A percentile compares a stretch with the other conserved stretches of the same genome.
These are phyloP conservation scores for Castanea mollissima DNA, from an alignment of 306 rosid genomes.

Conservation along the genomic window DNA sequence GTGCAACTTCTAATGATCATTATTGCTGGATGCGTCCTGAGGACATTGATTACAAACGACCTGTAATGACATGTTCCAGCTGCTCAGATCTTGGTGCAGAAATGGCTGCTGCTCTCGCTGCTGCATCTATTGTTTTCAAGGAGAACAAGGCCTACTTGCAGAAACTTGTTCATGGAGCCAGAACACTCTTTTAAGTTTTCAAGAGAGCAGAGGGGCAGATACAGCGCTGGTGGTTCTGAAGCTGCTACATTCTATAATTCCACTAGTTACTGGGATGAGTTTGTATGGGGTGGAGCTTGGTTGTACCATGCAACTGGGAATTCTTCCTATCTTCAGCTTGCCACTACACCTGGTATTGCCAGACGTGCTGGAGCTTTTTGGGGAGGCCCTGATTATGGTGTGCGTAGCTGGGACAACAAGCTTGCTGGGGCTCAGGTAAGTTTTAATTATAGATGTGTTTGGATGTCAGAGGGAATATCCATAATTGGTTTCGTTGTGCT, in stretches of 20 bases:
- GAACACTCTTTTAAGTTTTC: conserved; percentile 72
- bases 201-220: conserved; percentile 74
- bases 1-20: conserved; percentile 75
- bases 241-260: conserved; percentile 84
- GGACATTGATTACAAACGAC: conserved; percentile 84
- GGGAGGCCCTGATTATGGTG: conserved; percentile 97
- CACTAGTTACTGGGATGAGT: conserved; percentile 83
- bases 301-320: conserved; percentile 96
- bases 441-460: conserved; percentile 6
- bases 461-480: neutral
- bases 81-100: conserved; percentile 92
- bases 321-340: conserved; percentile 75
- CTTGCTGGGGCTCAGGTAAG: conserved; percentile 98
- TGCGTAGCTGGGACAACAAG: conserved; percentile 97
- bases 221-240: conserved; percentile 61
- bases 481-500: neutral
- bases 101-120: conserved; percentile 94
- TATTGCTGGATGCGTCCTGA: conserved; percentile 99
- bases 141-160: conserved; percentile 94
- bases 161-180: conserved; percentile 96
- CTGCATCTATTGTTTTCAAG: conserved; percentile 96
- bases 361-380: conserved; percentile 97
- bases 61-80: conserved; percentile 55
- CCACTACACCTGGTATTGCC: conserved; percentile 81
- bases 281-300: conserved; percentile 98